Conservation (phyloP, 495 filamentous ascomycete species). For the Echria macrotheca region DNA sequence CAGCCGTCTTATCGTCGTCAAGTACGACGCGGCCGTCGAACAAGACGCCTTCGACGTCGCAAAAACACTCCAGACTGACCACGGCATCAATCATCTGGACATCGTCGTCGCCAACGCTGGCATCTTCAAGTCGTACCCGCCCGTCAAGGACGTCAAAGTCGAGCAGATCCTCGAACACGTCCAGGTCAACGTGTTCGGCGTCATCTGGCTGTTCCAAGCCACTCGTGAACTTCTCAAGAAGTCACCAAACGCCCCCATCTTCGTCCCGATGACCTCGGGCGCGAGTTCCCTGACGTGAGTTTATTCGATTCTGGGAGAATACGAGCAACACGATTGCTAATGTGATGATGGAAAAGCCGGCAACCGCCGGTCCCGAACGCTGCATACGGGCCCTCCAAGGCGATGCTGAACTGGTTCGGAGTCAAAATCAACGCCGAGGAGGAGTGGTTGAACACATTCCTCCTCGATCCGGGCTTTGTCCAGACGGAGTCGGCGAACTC, state of each 20-base stretch:
- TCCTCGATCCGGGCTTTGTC: constrained; percentile 33
- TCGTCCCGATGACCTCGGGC: constrained; percentile 30
- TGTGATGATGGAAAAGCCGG: neutral
- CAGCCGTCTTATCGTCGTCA: constrained; percentile 21
- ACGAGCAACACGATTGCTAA: no score
- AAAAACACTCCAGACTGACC: constrained; percentile 7
- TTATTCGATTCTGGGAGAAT: neutral
- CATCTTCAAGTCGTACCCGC: constrained; percentile 21
- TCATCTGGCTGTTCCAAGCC: constrained; percentile 31
- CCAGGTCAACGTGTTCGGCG: constrained; percentile 22
- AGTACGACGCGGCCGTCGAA: constrained; percentile 23
- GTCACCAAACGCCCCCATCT: constrained; percentile 27
- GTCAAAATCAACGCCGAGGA: constrained; percentile 36
- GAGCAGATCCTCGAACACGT: constrained; percentile 25
- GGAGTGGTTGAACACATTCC: constrained; percentile 31
- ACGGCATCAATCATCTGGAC: constrained; percentile 24
- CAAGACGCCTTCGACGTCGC: constrained; percentile 12
- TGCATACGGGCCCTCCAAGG: constrained; percentile 37
- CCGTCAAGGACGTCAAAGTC: constrained; percentile 25
- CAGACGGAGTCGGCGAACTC: constrained; percentile 44
- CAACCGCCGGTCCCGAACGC: constrained; percentile 25
- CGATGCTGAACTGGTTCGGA: constrained; percentile 35
- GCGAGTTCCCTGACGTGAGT: constrained; percentile 24
- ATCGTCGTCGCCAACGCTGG: constrained; percentile 28
- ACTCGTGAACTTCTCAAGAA: constrained; percentile 22